A percentile compares a stretch with the other conserved stretches of the same genome.
phyloP scores from a whole-genome alignment of 495 filamentous ascomycete genomes.

The Penicillium dipodomyicola region DNA sequence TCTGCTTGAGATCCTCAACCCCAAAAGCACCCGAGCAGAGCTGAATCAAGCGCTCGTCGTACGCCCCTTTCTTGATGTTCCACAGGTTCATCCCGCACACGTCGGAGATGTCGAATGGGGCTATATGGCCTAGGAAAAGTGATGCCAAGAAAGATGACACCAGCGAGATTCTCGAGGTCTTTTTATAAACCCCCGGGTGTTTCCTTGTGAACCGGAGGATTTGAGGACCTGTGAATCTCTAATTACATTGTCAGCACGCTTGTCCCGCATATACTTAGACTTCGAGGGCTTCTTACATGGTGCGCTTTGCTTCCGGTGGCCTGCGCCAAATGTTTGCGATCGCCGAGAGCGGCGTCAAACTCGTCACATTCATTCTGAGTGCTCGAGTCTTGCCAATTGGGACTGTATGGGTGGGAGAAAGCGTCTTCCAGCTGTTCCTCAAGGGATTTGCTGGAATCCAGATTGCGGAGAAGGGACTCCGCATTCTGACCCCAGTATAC shows the following conservation, averaged over 20 bases:
- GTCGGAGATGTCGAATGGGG: slow-evolving; percentile 90
- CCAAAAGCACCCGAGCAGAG: slow-evolving; percentile 72
- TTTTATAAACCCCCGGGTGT: slow-evolving; percentile 74
- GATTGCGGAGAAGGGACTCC: slow-evolving; percentile 57
- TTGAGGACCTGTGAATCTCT: slow-evolving; percentile 98
- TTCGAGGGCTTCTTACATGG: slow-evolving; percentile 61
- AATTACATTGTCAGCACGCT: slow-evolving; percentile 25
- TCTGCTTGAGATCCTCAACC: slow-evolving; percentile 64
- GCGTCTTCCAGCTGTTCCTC: slow-evolving; percentile 69
- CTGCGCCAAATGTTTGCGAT: slow-evolving; percentile 63
- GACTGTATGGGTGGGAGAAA: slow-evolving; percentile 83
- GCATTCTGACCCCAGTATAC: slow-evolving; percentile 82
- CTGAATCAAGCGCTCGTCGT: slow-evolving; percentile 69
- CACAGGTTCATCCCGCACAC: slow-evolving; percentile 97
- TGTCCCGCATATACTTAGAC: slow-evolving; percentile 1
- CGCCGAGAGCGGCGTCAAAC: slow-evolving; percentile 72
- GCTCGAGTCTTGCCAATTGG: slow-evolving; percentile 97
- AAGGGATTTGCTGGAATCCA: slow-evolving; percentile 59
- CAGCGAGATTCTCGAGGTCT: slow-evolving; percentile 81
- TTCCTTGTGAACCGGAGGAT: slow-evolving; percentile 83
- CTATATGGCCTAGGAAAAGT: slow-evolving; percentile 79
- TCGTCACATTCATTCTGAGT: slow-evolving; percentile 87
- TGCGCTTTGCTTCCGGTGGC: slow-evolving; percentile 90
- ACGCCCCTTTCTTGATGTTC: slow-evolving; percentile 74
- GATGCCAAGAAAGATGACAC: slow-evolving; percentile 95